Evolutionary conservation across 495 filamentous ascomycete species (phyloP).

Genomic region (Hypomontagnella submonticulosa): DNA sequence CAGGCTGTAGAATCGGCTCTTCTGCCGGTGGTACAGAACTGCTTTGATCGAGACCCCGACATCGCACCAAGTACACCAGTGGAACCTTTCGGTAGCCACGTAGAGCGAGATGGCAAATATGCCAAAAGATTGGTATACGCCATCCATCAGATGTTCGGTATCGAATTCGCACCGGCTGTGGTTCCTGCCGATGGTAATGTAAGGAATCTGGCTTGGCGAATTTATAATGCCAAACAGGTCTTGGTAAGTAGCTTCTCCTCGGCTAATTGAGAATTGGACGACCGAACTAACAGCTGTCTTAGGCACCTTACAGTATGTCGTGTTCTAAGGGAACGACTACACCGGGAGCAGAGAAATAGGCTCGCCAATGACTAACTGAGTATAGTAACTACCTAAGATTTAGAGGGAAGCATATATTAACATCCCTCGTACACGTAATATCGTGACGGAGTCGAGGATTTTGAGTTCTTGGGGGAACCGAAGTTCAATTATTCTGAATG

Average conservation of each 20-base stretch:
- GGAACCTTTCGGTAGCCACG: constrained; percentile 83
- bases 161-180: constrained; percentile 93
- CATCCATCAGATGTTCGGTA: constrained; percentile 96
- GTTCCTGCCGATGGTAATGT: constrained; percentile 94
- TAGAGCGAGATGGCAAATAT: constrained; percentile 88
- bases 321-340: constrained; percentile 65
- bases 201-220: constrained; percentile 90
- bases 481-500: background rate
- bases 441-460: constrained; percentile 1
- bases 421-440: background rate
- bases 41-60: constrained; percentile 90
- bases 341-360: constrained; percentile 57
- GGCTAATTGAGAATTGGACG: background rate
- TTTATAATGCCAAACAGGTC: constrained; percentile 94
- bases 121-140: constrained; percentile 91
- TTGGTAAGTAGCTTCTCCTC: constrained; percentile 69
- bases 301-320: constrained; percentile 76
- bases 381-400: background rate
- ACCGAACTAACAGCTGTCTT: constrained; percentile 27
- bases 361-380: background rate
- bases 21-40: constrained; percentile 85
- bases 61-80: constrained; percentile 84
- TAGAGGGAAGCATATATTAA: background rate
- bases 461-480: background rate
- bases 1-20: constrained; percentile 77